Evolutionary conservation across 345 rosid genomes (phyloP), one percentile per base, ranked within the genome.

Genomic region (Salix viminalis): DNA sequence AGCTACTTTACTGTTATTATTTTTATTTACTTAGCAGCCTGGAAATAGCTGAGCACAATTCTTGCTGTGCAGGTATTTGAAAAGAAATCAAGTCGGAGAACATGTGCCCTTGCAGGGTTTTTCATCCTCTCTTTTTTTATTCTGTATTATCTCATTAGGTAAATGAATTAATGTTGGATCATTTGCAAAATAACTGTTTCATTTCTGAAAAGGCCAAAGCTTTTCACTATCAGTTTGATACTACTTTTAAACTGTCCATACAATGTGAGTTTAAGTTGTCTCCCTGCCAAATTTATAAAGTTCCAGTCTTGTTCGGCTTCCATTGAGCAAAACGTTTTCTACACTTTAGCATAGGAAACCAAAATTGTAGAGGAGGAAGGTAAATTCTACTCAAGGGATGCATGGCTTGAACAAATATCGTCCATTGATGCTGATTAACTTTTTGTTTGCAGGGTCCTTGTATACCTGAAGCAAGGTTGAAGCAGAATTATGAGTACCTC

Each of bases 21-120:
- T 76, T 54, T 50, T 58, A 11, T 68, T 61, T 46, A 32, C 41
- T 21, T 18, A 4, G 60, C 74, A 66, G 70, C 54, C 69, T 32
- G 65, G 56, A 26, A 75, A 39, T 69, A 24, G 42, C 70, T 68
- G 70, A 70, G 56, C 74, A 14, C 65, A 8, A n/a, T 30, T 80
- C 19, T 79, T 75, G 62, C 50, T 21, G 0, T 62, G 46, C 82
- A 95, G 97, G 97, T 93, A 37, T 91, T 91, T 72, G 97, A 91
- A 86, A 91, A 89, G 88, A 94, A 89, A 86, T 90, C 95, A 70
- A 88, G 79, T 65, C 74, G 86, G 75, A 90, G 82, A 84, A 91
- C 82, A 75, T 91, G 94, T 78, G 80, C 82, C 23, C 90, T 92
- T 71, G 92, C 86, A n/a, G 85, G 65, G 44, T 80, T 84, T 86